Conservation (phyloP, 169 alveolate species). For the Plasmodium vinckei region DNA sequence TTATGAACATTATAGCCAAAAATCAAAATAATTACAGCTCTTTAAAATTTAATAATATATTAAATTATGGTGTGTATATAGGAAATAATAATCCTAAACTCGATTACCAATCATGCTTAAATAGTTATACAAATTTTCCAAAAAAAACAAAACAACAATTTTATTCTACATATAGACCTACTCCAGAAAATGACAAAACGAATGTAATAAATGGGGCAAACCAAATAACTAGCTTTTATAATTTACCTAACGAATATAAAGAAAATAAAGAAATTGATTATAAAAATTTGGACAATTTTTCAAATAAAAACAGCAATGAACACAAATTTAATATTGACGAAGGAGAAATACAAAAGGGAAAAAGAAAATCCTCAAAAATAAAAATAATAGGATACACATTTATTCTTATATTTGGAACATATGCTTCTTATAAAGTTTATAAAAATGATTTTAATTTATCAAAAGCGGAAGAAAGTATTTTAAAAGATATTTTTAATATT, state of each 20-base stretch:
- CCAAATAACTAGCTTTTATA: neutral
- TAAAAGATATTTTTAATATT: constrained; percentile 37
- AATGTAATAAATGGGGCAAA: neutral
- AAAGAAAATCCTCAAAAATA: constrained; percentile 39
- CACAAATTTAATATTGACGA: neutral
- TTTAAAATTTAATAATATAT: too few species aligned
- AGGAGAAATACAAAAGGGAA: constrained; percentile 7
- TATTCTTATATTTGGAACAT: constrained; percentile 2
- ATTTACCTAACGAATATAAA: neutral
- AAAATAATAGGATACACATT: constrained; percentile 16
- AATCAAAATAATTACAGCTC: too few species aligned
- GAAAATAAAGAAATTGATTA: neutral
- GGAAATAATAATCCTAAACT: too few species aligned
- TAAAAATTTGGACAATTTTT: neutral
- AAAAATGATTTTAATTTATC: constrained; percentile 64
- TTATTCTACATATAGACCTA: too few species aligned
- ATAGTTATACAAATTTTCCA: too few species aligned
- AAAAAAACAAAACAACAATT: too few species aligned
- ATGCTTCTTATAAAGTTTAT: constrained; percentile 57
- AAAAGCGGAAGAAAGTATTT: constrained; percentile 69
- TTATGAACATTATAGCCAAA: too few species aligned
- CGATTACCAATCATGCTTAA: too few species aligned
- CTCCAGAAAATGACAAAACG: too few species aligned
- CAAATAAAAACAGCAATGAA: neutral
- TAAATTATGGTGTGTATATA: too few species aligned